These are phyloP conservation scores for Aureobasidium sp. DNA, from an alignment of 2,329 filamentous ascomycete genomes.

Conservation along the genomic window DNA sequence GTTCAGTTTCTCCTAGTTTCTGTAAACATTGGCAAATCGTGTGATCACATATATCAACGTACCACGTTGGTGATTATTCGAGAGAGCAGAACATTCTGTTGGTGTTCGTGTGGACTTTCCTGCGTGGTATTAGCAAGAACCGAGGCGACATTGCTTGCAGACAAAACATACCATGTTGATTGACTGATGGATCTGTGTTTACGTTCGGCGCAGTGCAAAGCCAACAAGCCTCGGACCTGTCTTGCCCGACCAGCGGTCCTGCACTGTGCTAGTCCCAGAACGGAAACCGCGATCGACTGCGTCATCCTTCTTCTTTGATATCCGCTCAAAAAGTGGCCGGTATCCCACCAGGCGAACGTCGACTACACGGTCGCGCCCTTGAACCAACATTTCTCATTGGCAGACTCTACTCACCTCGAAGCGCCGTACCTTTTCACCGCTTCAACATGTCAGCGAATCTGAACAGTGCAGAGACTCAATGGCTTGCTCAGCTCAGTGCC, in stretches of 20 bases:
- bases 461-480: constrained; percentile 51
- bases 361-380: neutral
- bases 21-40: neutral
- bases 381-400: neutral
- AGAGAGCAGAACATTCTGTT: constrained; percentile 85
- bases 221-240: neutral
- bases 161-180: constrained; percentile 1
- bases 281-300: neutral
- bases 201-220: neutral
- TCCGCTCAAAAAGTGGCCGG: neutral
- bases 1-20: constrained; percentile 84
- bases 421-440: neutral
- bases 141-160: too few species aligned
- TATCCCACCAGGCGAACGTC: neutral
- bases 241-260: neutral
- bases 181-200: neutral
- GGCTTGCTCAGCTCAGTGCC: constrained; percentile 73
- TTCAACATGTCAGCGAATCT: constrained; percentile 30
- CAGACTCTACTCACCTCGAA: neutral
- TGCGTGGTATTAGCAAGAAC: constrained; percentile 21
- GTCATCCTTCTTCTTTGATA: neutral
- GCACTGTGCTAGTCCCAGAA: constrained; percentile 3
- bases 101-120: constrained; percentile 97
- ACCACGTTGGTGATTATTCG: constrained; percentile 98
- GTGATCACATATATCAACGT: constrained; percentile 33